Percentiles rank a stretch among this genome's conserved stretches.
Evolutionary conservation across 768 basidiomycete species (phyloP).

Genomic region (Pleurotus tuoliensis): DNA sequence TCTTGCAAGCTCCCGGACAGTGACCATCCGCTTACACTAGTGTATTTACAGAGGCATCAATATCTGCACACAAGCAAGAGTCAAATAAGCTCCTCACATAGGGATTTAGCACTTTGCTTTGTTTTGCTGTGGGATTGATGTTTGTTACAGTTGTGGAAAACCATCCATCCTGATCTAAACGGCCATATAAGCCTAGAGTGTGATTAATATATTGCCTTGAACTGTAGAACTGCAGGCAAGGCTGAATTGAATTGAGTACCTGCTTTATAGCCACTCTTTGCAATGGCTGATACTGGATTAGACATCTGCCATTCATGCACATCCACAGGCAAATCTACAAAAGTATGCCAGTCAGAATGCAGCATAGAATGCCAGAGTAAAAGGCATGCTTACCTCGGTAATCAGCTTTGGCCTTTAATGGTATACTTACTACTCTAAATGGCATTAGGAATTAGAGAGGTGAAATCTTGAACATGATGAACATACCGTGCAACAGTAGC

Average conservation of each 20-base stretch:
- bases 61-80: neutral
- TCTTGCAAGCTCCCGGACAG: slow-evolving; percentile 71
- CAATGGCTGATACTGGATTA: slow-evolving; percentile 58
- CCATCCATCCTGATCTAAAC: slow-evolving; percentile 48
- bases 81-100: slow-evolving; percentile 34
- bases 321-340: slow-evolving; percentile 38
- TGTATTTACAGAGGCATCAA: neutral
- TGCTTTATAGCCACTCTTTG: slow-evolving; percentile 43
- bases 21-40: slow-evolving; percentile 66
- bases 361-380: neutral
- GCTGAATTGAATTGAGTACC: slow-evolving; percentile 26
- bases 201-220: neutral
- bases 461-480: neutral
- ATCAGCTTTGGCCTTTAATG: slow-evolving; percentile 54
- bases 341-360: neutral
- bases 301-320: slow-evolving; percentile 57
- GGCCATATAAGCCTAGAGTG: slow-evolving; percentile 43
- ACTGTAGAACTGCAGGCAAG: neutral
- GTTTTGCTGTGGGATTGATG: slow-evolving; percentile 76
- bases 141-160: slow-evolving; percentile 81
- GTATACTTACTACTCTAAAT: slow-evolving; percentile 56
- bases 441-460: neutral
- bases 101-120: slow-evolving; percentile 65
- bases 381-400: slow-evolving; percentile 44
- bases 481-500: slow-evolving; percentile 57